Evolutionary conservation across 2,329 filamentous ascomycete genomes (phyloP).

Genomic region (Colletotrichum eremochloae): DNA sequence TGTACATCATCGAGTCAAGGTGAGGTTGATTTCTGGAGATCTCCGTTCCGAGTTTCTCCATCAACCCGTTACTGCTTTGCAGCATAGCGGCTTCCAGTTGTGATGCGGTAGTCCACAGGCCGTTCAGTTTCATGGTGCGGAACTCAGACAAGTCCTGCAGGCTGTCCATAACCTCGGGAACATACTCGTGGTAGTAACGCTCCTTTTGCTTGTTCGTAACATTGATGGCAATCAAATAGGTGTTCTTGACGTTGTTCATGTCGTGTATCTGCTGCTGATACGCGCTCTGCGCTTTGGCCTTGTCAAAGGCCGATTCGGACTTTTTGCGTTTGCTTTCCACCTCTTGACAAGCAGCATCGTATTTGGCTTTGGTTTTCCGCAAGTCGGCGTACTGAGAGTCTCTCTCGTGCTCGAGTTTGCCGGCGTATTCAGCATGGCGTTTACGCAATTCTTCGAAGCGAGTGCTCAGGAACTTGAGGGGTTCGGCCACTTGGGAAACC

Average conservation of each 20-base stretch:
- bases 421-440: constrained; percentile 88
- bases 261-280: constrained; percentile 94
- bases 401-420: constrained; percentile 89
- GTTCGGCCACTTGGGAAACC: constrained; percentile 85
- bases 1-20: constrained; percentile 98
- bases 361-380: constrained; percentile 92
- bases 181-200: constrained; percentile 96
- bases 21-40: constrained; percentile 89
- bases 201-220: constrained; percentile 98
- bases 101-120: constrained; percentile 85
- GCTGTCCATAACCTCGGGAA: constrained; percentile 93
- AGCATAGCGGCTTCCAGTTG: constrained; percentile 85
- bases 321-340: constrained; percentile 96
- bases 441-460: constrained; percentile 95
- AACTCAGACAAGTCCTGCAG: constrained; percentile 95
- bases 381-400: constrained; percentile 87
- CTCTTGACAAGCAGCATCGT: constrained; percentile 92
- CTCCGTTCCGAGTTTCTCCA: constrained; percentile 81
- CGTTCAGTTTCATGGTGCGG: constrained; percentile 85
- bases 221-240: constrained; percentile 96
- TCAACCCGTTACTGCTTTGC: constrained; percentile 77
- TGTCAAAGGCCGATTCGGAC: constrained; percentile 93
- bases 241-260: constrained; percentile 98
- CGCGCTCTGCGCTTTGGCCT: constrained; percentile 88
- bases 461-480: constrained; percentile 78